Percentiles rank a stretch among this genome's conserved stretches.
Evolutionary conservation across 371 early-diverging fungal genomes (phyloP).

Genomic region (Thermomucor indicae-seudaticae): DNA sequence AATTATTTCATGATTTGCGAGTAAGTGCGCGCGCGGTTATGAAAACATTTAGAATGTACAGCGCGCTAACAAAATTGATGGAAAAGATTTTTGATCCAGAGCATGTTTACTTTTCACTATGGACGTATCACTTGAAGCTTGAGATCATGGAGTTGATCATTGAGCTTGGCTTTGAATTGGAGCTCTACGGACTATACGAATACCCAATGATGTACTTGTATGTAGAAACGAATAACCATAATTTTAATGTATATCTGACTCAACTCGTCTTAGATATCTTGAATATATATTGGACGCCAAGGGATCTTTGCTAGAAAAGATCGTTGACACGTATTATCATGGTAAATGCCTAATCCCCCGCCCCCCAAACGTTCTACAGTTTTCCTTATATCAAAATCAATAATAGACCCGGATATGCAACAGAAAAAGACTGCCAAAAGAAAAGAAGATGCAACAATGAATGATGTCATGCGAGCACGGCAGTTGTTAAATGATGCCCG

Average conservation of each 20-base stretch:
- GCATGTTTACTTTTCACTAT: slow-evolving; percentile 69
- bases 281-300: slow-evolving; percentile 34
- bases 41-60: not conserved
- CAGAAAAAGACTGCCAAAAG: not conserved
- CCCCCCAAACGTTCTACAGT: too few relatives aligned
- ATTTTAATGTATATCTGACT: not conserved
- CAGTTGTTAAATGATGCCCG: slow-evolving; percentile 12
- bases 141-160: slow-evolving; percentile 56
- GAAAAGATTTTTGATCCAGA: slow-evolving; percentile 25
- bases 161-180: slow-evolving; percentile 67
- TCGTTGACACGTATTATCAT: too few relatives aligned
- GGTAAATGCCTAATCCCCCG: too few relatives aligned
- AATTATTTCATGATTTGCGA: slow-evolving; percentile 19
- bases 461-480: not conserved
- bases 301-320: slow-evolving; percentile 17
- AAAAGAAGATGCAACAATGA: too few relatives aligned
- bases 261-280: not conserved
- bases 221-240: not conserved
- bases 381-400: too few relatives aligned
- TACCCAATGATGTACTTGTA: slow-evolving; percentile 66
- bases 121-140: slow-evolving; percentile 70
- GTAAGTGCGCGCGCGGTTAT: slow-evolving; percentile 3
- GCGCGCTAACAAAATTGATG: not conserved
- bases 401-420: not conserved
- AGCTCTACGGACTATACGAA: slow-evolving; percentile 67